A percentile compares a stretch with the other conserved stretches of the same genome.
These are phyloP conservation scores for Pezicula rhizophila DNA, from an alignment of 2,329 filamentous ascomycete genomes.

Conservation along the genomic window DNA sequence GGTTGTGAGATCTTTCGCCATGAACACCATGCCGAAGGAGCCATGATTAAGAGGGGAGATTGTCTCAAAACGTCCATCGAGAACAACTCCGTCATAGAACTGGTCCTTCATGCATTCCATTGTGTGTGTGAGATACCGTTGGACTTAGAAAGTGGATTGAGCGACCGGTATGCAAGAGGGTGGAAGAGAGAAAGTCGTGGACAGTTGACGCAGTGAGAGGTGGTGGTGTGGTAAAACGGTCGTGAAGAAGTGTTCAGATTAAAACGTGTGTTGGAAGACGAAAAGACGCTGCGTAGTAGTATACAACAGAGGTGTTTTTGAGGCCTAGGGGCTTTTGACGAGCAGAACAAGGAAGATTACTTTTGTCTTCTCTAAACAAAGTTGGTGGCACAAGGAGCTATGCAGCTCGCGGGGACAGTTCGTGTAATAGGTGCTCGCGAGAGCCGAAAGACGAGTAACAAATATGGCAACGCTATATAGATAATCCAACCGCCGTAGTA, in stretches of 20 bases:
- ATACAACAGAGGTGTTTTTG: constrained; percentile 27
- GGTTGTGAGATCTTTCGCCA: constrained; percentile 74
- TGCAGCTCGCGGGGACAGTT: constrained; percentile 11
- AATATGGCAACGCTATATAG: constrained; percentile 31
- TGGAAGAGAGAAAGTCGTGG: constrained; percentile 13
- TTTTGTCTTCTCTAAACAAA: constrained; percentile 31
- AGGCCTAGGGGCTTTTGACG: constrained; percentile 18
- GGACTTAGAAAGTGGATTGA: constrained; percentile 9
- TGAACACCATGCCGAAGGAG: constrained; percentile 97
- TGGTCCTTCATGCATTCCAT: constrained; percentile 86
- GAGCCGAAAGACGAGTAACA: constrained; percentile 21
- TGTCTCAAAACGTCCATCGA: constrained; percentile 85
- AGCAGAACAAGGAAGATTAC: constrained; percentile 24
- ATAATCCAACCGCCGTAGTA: constrained; percentile 24
- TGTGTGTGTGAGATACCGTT: constrained; percentile 21
- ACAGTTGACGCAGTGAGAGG: not conserved
- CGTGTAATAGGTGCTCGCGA: constrained; percentile 17
- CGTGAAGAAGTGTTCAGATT: constrained; percentile 16
- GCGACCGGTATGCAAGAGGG: constrained; percentile 9
- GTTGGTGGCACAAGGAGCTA: constrained; percentile 26
- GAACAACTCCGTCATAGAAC: constrained; percentile 72
- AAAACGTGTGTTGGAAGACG: constrained; percentile 10
- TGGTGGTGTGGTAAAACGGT: constrained; percentile 3
- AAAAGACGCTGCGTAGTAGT: constrained; percentile 16
- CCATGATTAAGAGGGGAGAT: constrained; percentile 95